Evolutionary conservation across 2,329 filamentous ascomycete species (phyloP).

Genomic region (Arachnomyces sp.): DNA sequence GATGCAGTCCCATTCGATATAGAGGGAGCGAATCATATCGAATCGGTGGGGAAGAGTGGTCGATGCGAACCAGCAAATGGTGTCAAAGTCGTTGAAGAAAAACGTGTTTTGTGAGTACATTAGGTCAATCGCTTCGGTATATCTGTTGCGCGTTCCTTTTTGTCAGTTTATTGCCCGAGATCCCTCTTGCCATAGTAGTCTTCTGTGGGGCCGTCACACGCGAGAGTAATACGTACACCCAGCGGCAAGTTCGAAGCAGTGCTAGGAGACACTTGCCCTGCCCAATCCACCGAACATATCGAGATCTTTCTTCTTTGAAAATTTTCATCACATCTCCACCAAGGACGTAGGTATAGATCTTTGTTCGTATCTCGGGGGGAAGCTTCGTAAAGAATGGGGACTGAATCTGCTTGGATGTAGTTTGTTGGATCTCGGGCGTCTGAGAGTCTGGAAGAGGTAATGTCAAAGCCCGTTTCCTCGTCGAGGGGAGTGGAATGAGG

Average conservation of each 20-base stretch:
- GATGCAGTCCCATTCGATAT: slow-evolving; percentile 1
- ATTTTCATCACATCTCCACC: not conserved
- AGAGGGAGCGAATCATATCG: not conserved
- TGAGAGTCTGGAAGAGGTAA: not conserved
- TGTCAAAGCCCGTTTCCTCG: not conserved
- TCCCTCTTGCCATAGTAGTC: too few species aligned
- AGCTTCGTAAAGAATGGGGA: slow-evolving; percentile 2
- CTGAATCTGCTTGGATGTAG: not conserved
- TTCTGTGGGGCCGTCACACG: too few species aligned
- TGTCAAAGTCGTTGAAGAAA: slow-evolving; percentile 7
- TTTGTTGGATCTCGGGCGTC: not conserved
- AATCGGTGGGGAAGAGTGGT: not conserved
- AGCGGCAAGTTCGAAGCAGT: slow-evolving; percentile 1
- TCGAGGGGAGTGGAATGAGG: not conserved
- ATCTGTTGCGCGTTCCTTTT: not conserved
- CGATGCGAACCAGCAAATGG: slow-evolving; percentile 3
- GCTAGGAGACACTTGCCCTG: not conserved
- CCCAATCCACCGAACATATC: slow-evolving; percentile 2
- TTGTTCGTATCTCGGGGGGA: slow-evolving; percentile 1
- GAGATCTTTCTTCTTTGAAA: slow-evolving; percentile 1
- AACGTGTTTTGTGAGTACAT: slow-evolving; percentile 8
- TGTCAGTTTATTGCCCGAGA: too few species aligned
- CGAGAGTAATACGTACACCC: not conserved
- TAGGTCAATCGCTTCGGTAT: slow-evolving; percentile 6
- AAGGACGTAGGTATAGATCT: slow-evolving; percentile 1